Base-by-base conservation (phyloP, 2,329 filamentous ascomycete species). In the Paecilomyces formosus region DNA sequence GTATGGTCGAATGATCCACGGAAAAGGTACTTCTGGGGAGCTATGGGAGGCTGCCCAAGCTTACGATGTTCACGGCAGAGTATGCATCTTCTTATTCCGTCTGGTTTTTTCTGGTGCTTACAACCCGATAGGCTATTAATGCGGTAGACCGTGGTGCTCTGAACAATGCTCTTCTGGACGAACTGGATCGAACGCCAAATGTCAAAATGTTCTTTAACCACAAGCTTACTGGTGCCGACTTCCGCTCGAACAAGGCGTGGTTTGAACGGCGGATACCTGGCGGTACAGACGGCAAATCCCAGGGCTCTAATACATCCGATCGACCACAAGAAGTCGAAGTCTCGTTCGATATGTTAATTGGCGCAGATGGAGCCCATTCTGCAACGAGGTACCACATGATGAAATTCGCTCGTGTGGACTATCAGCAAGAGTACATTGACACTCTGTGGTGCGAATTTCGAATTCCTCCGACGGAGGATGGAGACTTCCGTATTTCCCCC, bases 361-460 rank as follows among this genome's bases (percentile, higher is more conserved):
- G 94, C 9, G 92, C 93, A 33, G 94, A 99, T 68, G 94, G 94
- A 7, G 94, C 94, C 0, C 93, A 99, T 75, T 97, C 93, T 0
- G 87, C 92, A 51, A 88, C 92, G 3, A 83, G 94, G 55, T 95
- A 91, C 71, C 92, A 97, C 70, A 79, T 99, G 76, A 99, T 99
- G 93, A 97, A 97, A 76, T 97, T 85, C 67, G 84, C 88, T 0
- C 86, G 89, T 11, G 90, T 97, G 85, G 86, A 94, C 75, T 99
- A 96, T 70, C 82, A 89, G 66, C 94, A 99, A 71, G 86, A 91
- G 67, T 99, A 99, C 73, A 94, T 99, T 70, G 93, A 97, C 73
- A 94, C 92, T 0, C 78, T 97, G 4, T 99, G 94, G 94, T 97
- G 93, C 73, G 94, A 99, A 70, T 97, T 99, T 70, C 86, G 86